phyloP scores from a whole-genome alignment of 163 green algal species.

The Chloromonas sp. region DNA sequence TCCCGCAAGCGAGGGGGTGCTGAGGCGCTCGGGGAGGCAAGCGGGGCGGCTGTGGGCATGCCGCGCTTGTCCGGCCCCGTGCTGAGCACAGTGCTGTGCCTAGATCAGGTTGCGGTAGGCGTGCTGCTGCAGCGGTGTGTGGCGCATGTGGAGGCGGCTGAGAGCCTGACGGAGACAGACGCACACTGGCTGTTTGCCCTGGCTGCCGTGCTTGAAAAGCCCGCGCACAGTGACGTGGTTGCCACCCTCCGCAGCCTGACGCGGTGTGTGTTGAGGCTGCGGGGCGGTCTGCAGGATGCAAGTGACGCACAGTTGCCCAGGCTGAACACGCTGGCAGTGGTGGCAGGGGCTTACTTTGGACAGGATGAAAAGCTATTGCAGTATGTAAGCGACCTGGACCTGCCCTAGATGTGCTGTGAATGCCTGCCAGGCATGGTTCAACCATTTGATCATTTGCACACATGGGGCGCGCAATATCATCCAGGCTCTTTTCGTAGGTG shows the following conservation, averaged over 20 bases:
- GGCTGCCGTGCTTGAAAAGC: slow-evolving; percentile 39
- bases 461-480: no score
- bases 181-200: slow-evolving; percentile 51
- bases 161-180: slow-evolving; percentile 20
- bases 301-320: slow-evolving; percentile 31
- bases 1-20: no score
- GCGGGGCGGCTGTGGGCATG: no score
- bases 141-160: background rate
- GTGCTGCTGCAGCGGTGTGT: slow-evolving; percentile 22
- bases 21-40: no score
- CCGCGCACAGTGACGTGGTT: slow-evolving; percentile 28
- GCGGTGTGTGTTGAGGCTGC: slow-evolving; percentile 27
- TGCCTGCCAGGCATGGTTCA: no score
- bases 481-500: no score
- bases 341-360: slow-evolving; percentile 50
- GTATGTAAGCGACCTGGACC: slow-evolving; percentile 15
- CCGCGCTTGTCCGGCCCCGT: background rate
- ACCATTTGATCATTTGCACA: no score
- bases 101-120: slow-evolving; percentile 13
- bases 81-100: background rate
- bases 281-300: background rate
- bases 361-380: slow-evolving; percentile 43
- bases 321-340: slow-evolving; percentile 42
- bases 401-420: background rate
- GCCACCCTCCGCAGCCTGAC: slow-evolving; percentile 33